Base-by-base conservation (phyloP, 371 early-diverging fungal species). In the Circinella minor region DNA sequence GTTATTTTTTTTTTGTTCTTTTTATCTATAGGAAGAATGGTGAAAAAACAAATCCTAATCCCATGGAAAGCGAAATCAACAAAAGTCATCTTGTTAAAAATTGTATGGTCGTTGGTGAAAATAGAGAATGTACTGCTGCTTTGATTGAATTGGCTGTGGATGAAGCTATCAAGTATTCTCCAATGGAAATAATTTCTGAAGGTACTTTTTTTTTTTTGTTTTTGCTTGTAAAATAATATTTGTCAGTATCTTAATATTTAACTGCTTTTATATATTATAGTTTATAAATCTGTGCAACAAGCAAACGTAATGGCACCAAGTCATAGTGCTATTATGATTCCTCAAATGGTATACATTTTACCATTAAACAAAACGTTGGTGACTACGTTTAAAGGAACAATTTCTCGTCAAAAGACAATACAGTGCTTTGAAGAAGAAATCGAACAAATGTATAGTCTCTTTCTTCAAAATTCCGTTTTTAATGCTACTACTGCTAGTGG, bases 21-120 rank as follows among this genome's bases (percentile, higher is more conserved):
- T 27, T 27, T 27, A 27, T 15, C 4, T 57, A 60, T 59, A 73
- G 74, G 69, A 61, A 72, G 54, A 83, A 80, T 48, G 83, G 81
- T 1, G 81, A 83, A 71, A 83, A 83, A 65, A 77, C 79, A 0
- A 80, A 78, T 37, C 81, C 83, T 13, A 7, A 74, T 13, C 77
- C 79, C 1, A 78, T 83, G 69, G 82, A 82, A 63, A 59, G 17
- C 0, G 63, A 59, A 3, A 73, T 82, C 17, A 70, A 68, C 5
- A 61, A 59, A 17, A 48, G 17, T 4, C 64, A 57, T 13, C 17
- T 78, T 37, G 65, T 82, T 13, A 39, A 61, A 6, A 71, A 75
- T 15, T 76, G 65, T 34, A 60, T 63, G 14, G 75, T 78, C 7
- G 37, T 82, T 4, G 82, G 80, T 18, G 66, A 71, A 39, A 69